phyloP scores from a whole-genome alignment of 768 basidiomycete genomes.

The Boletus speciosus region DNA sequence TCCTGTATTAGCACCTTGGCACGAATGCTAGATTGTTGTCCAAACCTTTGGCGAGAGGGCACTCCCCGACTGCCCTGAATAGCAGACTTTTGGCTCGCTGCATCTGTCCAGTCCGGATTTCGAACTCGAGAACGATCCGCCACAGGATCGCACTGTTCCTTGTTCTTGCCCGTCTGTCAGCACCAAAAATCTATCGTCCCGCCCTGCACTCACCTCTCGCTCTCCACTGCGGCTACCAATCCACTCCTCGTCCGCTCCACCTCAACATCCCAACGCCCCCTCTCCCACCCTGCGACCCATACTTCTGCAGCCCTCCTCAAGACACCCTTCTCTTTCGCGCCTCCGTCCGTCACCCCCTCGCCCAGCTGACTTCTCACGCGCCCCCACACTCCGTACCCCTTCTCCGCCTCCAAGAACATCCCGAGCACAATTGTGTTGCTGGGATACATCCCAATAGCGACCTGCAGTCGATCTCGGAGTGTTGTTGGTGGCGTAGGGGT shows the following conservation, averaged over 20 bases:
- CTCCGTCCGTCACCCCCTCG: conserved; percentile 35
- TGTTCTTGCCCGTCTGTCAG: conserved; percentile 45
- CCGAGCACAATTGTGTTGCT: conserved; percentile 71
- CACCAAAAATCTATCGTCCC: not conserved
- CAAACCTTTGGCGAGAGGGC: conserved; percentile 71
- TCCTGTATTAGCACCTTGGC: conserved; percentile 10
- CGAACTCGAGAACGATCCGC: conserved; percentile 74
- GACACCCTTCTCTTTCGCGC: conserved; percentile 50
- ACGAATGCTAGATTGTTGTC: not conserved
- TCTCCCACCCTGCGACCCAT: conserved; percentile 81
- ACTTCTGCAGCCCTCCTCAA: conserved; percentile 61
- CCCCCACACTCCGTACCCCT: conserved; percentile 77
- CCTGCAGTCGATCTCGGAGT: conserved; percentile 53
- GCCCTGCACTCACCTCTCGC: conserved; percentile 52
- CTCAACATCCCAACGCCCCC: conserved; percentile 65
- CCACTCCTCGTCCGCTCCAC: conserved; percentile 67
- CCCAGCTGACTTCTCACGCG: conserved; percentile 57
- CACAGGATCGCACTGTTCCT: conserved; percentile 63
- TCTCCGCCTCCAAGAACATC: conserved; percentile 73
- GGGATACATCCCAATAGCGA: conserved; percentile 56
- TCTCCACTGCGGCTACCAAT: conserved; percentile 57
- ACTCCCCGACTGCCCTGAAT: conserved; percentile 72
- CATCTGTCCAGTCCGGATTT: conserved; percentile 59
- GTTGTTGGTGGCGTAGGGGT: conserved; percentile 55
- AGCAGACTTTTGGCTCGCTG: conserved; percentile 66